phyloP scores from a whole-genome alignment of 345 rosid species.

The Anastatica hierochuntica region DNA sequence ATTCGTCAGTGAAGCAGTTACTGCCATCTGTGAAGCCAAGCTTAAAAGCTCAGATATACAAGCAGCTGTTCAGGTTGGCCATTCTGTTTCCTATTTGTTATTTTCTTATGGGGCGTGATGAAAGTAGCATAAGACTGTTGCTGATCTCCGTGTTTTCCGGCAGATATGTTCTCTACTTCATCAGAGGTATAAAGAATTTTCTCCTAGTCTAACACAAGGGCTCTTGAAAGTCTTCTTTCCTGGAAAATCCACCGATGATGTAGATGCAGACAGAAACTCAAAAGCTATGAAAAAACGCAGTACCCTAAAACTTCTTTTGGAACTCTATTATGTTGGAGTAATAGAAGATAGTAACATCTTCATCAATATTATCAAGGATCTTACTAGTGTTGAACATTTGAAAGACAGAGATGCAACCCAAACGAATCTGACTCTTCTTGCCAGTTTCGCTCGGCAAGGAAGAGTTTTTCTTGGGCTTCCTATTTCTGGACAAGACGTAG shows the following conservation, averaged over 20 bases:
- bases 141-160: conserved; percentile 13
- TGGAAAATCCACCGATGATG: conserved; percentile 85
- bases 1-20: conserved; percentile 92
- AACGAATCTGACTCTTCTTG: conserved; percentile 83
- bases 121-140: not conserved
- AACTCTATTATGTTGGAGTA: conserved; percentile 91
- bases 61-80: conserved; percentile 82
- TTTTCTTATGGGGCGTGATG: not conserved
- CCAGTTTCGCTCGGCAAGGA: conserved; percentile 97
- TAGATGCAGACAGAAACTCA: conserved; percentile 70
- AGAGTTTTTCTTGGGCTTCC: conserved; percentile 87
- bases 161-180: conserved; percentile 97
- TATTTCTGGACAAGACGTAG: conserved; percentile 86
- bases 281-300: conserved; percentile 97
- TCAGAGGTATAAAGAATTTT: conserved; percentile 92
- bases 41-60: conserved; percentile 85
- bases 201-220: conserved; percentile 79
- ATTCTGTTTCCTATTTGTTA: conserved; percentile 4
- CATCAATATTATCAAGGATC: conserved; percentile 78
- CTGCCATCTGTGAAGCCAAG: conserved; percentile 93
- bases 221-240: conserved; percentile 84
- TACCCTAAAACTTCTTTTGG: conserved; percentile 81
- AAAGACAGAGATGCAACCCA: conserved; percentile 92
- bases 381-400: conserved; percentile 63
- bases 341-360: conserved; percentile 70